These are phyloP conservation scores for Solanum pennellii DNA, from an alignment of 257 asterid genomes.

Conservation along the genomic window DNA sequence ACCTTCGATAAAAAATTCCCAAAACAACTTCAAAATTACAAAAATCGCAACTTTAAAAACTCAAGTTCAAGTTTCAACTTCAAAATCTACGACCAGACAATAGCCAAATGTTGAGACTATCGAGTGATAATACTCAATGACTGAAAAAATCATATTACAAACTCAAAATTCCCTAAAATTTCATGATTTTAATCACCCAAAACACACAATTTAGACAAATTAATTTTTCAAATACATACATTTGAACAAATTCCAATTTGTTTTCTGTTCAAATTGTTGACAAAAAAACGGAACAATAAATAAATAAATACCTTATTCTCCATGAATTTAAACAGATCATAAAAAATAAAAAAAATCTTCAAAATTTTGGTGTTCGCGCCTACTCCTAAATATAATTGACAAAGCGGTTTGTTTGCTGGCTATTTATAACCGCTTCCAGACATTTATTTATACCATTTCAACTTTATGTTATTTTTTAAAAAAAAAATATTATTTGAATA, in stretches of 20 bases:
- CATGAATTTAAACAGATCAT: background rate
- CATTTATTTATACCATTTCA: background rate
- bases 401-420: background rate
- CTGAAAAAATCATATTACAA: background rate
- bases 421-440: background rate
- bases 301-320: background rate
- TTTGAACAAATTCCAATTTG: background rate
- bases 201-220: background rate
- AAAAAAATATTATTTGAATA: accelerated
- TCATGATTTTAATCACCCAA: background rate
- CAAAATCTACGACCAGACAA: background rate
- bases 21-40: background rate
- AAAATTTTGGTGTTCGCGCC: background rate
- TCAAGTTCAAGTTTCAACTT: background rate
- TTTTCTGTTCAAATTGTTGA: background rate
- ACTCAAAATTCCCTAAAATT: background rate
- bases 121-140: background rate
- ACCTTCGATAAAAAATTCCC: background rate
- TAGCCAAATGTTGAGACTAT: background rate
- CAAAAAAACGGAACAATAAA: background rate
- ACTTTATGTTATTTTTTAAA: too few relatives aligned
- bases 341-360: background rate
- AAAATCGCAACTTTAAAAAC: background rate
- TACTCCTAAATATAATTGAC: background rate
- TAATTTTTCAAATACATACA: background rate